A percentile compares a stretch with the other conserved stretches of the same genome.
Evolutionary conservation across 257 asterid genomes (phyloP).

Genomic region (Fraxinus americana): DNA sequence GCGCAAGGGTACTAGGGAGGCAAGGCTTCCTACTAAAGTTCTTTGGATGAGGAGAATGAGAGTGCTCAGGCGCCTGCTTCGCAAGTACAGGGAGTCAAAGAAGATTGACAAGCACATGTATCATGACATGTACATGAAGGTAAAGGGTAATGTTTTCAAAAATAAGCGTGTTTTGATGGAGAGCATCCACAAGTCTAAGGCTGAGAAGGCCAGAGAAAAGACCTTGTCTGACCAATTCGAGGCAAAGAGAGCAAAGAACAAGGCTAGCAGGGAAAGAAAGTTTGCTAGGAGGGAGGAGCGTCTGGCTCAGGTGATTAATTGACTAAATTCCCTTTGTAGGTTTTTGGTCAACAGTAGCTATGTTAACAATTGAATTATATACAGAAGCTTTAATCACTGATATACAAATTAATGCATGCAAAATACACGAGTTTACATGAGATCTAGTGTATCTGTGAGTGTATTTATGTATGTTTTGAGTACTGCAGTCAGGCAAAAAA

Average conservation of each 20-base stretch:
- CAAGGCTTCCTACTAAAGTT: constrained; percentile 31
- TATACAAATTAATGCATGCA: background rate
- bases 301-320: constrained; percentile 39
- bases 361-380: background rate
- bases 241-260: constrained; percentile 47
- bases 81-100: constrained; percentile 32
- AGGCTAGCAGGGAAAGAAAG: constrained; percentile 56
- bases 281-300: constrained; percentile 53
- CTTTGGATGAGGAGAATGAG: constrained; percentile 37
- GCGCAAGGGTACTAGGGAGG: constrained; percentile 34
- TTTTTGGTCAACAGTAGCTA: background rate
- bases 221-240: constrained; percentile 26
- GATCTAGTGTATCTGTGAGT: background rate
- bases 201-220: constrained; percentile 32
- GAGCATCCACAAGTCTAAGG: constrained; percentile 28
- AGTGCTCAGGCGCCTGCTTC: constrained; percentile 35
- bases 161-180: constrained; percentile 28
- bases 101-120: constrained; percentile 34
- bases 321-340: background rate
- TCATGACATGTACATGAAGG: constrained; percentile 35
- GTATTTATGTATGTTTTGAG: background rate
- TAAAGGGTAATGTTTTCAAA: constrained; percentile 33
- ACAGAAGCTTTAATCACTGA: background rate
- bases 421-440: background rate
- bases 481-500: no score